These are phyloP conservation scores for Tricholoma terreum DNA, from an alignment of 768 basidiomycete genomes.

Conservation along the genomic window DNA sequence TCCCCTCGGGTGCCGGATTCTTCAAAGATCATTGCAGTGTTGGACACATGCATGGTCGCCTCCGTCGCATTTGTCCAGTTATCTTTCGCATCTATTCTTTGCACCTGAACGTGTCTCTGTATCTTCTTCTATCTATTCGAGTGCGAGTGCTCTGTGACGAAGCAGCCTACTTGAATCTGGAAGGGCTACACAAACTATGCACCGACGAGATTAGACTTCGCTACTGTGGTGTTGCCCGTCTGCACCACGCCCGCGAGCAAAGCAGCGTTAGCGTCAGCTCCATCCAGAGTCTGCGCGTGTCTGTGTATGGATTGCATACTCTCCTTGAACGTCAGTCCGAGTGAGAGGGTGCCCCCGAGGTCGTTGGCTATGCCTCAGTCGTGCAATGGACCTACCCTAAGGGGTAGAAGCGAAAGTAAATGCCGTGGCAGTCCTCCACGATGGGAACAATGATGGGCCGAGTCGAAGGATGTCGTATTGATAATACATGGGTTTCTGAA, in stretches of 20 bases:
- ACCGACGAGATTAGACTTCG: conserved; percentile 59
- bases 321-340: conserved; percentile 43
- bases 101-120: conserved; percentile 36
- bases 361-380: conserved; percentile 45
- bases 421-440: conserved; percentile 25
- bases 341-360: conserved; percentile 18
- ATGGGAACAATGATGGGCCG: neutral
- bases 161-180: conserved; percentile 70
- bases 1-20: conserved; percentile 49
- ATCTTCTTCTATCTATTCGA: conserved; percentile 56
- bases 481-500: neutral
- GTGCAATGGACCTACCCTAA: conserved; percentile 32
- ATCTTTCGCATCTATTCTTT: conserved; percentile 45
- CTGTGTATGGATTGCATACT: conserved; percentile 58
- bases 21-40: conserved; percentile 59
- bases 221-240: conserved; percentile 42
- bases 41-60: conserved; percentile 79
- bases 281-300: conserved; percentile 48
- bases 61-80: conserved; percentile 62
- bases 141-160: conserved; percentile 67
- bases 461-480: neutral
- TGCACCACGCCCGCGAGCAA: conserved; percentile 40
- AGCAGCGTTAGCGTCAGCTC: conserved; percentile 34
- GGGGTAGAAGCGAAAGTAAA: conserved; percentile 27
- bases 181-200: conserved; percentile 63